A percentile compares a stretch with the other conserved stretches of the same genome.
Conservation (phyloP, 306 rosid genomes). For the Biancaea sappan region DNA sequence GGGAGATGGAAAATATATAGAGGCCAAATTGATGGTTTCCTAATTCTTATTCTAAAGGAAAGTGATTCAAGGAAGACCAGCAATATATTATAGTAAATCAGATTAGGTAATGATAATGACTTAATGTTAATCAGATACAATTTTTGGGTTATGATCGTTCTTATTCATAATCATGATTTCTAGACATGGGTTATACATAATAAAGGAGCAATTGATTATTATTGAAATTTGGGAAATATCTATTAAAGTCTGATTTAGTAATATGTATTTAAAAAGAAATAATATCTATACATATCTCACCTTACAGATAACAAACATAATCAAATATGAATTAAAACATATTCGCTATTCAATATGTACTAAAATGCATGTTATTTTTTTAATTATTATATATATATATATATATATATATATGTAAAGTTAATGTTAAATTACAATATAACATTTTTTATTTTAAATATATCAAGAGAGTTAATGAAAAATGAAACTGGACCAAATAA, state of each 20-base stretch:
- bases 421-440: no score
- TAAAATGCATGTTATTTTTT: no score
- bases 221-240: not conserved
- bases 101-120: conserved; percentile 1
- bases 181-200: not conserved
- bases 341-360: no score
- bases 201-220: not conserved
- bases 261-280: no score
- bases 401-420: no score
- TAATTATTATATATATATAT: no score
- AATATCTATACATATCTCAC: not conserved
- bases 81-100: not conserved
- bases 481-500: no score
- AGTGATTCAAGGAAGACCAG: not conserved
- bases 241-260: not conserved
- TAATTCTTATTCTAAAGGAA: not conserved
- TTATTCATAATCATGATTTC: not conserved
- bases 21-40: not conserved
- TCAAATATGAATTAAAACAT: no score
- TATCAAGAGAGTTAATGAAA: no score
- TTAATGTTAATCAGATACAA: not conserved
- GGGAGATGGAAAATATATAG: not conserved
- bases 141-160: not conserved
- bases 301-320: no score
- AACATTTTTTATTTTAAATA: no score